A percentile compares a stretch with the other conserved stretches of the same genome.
Evolutionary conservation across 495 filamentous ascomycete species (phyloP).

Genomic region (Aspergillus sclerotioniger): DNA sequence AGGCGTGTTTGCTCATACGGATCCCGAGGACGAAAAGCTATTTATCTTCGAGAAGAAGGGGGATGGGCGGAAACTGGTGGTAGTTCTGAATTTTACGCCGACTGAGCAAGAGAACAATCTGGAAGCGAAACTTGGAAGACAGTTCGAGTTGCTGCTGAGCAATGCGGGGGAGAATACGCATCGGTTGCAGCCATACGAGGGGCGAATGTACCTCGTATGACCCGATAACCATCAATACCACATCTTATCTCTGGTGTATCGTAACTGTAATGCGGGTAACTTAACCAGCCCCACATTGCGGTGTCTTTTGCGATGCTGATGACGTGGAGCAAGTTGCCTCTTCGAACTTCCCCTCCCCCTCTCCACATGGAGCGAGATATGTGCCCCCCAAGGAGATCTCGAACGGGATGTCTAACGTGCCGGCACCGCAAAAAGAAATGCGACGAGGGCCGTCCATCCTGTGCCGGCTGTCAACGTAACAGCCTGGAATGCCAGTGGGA

Average conservation of each 20-base stretch:
- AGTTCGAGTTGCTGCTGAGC: conserved; percentile 13
- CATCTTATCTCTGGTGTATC: too few species aligned
- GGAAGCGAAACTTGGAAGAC: not conserved
- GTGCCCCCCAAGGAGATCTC: not conserved
- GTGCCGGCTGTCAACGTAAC: conserved; percentile 32
- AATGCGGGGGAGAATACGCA: conserved; percentile 9
- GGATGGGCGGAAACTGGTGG: conserved; percentile 13
- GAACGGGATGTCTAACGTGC: conserved; percentile 12
- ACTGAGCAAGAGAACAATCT: conserved; percentile 7
- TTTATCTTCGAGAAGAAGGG: conserved; percentile 29
- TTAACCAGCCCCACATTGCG: too few species aligned
- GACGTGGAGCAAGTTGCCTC: too few species aligned
- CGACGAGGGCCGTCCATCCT: conserved; percentile 11
- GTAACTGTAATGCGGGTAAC: too few species aligned
- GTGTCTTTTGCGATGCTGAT: too few species aligned
- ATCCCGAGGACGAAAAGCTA: conserved; percentile 32
- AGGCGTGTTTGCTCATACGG: conserved; percentile 49
- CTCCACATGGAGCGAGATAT: not conserved
- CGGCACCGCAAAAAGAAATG: conserved; percentile 16
- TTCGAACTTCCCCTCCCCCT: too few species aligned
- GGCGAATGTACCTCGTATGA: conserved; percentile 19
- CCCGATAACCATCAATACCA: not conserved
- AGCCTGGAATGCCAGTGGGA: conserved; percentile 34
- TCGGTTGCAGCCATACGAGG: conserved; percentile 22
- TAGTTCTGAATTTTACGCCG: conserved; percentile 25